phyloP scores from a whole-genome alignment of 768 basidiomycete genomes.

The Naematelia aurantialba region DNA sequence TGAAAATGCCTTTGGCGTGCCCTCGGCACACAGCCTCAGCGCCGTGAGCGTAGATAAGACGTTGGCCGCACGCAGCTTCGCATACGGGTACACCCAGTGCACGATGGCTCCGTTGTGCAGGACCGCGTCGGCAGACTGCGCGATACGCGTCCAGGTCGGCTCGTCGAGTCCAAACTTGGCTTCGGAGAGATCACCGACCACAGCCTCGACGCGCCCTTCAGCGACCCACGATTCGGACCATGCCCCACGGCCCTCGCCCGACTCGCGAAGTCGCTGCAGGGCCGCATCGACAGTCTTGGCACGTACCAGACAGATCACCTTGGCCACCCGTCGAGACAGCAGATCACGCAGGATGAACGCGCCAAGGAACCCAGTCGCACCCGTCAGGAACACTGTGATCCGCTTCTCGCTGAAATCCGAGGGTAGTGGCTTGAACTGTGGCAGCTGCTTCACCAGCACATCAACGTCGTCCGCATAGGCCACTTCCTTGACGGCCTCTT shows the following conservation, averaged over 20 bases:
- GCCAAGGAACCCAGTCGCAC: constrained; percentile 94
- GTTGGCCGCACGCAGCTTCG: constrained; percentile 83
- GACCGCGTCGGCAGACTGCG: constrained; percentile 71
- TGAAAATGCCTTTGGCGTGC: constrained; percentile 66
- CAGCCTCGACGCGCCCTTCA: constrained; percentile 66
- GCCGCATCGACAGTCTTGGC: constrained; percentile 63
- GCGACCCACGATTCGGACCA: constrained; percentile 84
- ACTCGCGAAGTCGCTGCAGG: constrained; percentile 65
- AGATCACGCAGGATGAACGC: constrained; percentile 84
- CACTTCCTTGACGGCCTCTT: constrained; percentile 46
- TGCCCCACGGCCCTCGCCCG: constrained; percentile 70
- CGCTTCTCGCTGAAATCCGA: constrained; percentile 57
- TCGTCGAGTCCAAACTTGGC: constrained; percentile 69
- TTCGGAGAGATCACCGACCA: constrained; percentile 76
- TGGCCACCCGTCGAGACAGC: constrained; percentile 65
- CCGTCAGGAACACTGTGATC: constrained; percentile 86
- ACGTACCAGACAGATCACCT: constrained; percentile 90
- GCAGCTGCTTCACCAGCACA: constrained; percentile 59
- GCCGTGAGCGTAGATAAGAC: constrained; percentile 86
- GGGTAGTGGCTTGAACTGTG: constrained; percentile 63
- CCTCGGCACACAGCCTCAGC: constrained; percentile 63
- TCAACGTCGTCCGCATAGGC: constrained; percentile 80
- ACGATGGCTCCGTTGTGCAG: constrained; percentile 98
- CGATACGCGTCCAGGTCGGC: constrained; percentile 64
- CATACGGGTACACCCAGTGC: constrained; percentile 98